Evolutionary conservation across 352 stramenopile species (phyloP).

Genomic region (Pythium volutum): DNA sequence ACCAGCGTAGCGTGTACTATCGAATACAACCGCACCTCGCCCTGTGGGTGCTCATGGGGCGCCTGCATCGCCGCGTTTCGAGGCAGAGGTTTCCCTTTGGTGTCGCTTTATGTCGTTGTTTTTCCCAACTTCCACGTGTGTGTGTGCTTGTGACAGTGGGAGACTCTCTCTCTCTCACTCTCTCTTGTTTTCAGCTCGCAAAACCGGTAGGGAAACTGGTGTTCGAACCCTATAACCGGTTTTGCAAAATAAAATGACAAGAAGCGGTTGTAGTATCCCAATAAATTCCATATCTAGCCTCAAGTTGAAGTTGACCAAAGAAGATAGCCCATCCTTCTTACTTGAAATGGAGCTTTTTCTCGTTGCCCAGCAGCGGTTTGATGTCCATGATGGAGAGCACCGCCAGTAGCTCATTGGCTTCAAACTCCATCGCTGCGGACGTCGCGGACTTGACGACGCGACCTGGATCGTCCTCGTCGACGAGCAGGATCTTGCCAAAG

Average conservation of each 20-base stretch:
- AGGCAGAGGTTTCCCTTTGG: conserved; percentile 1
- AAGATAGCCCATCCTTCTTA: too few relatives aligned
- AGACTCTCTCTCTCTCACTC: not conserved
- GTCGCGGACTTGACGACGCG: conserved; percentile 8
- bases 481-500: not conserved
- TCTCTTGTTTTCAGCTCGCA: not conserved
- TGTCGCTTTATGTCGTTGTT: not conserved
- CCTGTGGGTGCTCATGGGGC: conserved; percentile 70
- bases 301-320: conserved; percentile 2
- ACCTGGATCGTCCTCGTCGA: conserved; percentile 8
- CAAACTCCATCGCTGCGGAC: conserved; percentile 21
- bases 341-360: conserved; percentile 13
- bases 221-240: not conserved
- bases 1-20: not conserved
- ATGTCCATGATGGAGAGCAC: conserved; percentile 34
- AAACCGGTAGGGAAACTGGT: not conserved
- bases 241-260: not conserved
- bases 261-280: not conserved
- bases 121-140: conserved; percentile 11
- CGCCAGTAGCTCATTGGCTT: conserved; percentile 27
- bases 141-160: not conserved
- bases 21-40: conserved; percentile 14
- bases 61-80: conserved; percentile 37
- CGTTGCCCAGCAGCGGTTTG: conserved; percentile 29
- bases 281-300: not conserved